Evolutionary conservation across 2,329 filamentous ascomycete genomes (phyloP), one percentile per base, ranked within the genome.

Genomic region (Graphilbum ipis-grandicollis): DNA sequence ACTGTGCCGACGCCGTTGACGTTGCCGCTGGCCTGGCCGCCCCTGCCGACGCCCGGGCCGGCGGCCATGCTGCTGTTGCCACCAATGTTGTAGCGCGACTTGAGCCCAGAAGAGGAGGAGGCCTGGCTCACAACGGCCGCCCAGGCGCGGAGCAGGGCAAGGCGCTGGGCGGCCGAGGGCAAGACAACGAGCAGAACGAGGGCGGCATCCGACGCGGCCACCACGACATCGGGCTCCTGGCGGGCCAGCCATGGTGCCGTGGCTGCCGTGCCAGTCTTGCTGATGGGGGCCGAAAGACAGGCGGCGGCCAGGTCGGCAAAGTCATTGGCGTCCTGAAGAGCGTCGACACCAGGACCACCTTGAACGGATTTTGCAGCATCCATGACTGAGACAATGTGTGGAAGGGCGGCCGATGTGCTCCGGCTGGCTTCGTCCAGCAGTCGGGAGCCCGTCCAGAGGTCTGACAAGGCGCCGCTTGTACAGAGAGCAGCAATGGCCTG

Each of bases 191-290:
- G 52, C 14, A 72, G 51, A 4, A 63, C 48, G 2, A 71, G 48
- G 0, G 65, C 63, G 2, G 71, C 70, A 33, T 62, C 54, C 1
- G 71, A 66, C 1, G 63, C 59, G 6, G 63, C 54, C 5, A 58
- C 53, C 13, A 69, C 55, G 4, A 65, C 61, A 35, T 71, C 66
- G 14, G 52, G 44, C 41, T 75, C 71, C 25, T 60, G 58, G 21
- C 62, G 56, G 41, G 57, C 52, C 5, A 75, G 57, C 62, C 66
- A 72, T 1, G 19, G 4, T 12, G 26, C 18, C 30, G 30, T 47
- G 47, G 26, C 59, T 52, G 3, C 48, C 21, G n/a, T 10, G 48
- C 13, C 8, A 7, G 7, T 14, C 15, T 7, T 9, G 13, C 8
- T 7, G 6, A 17, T 6, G n/a, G 29, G 29, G 5, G 33, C 34